Conservation (phyloP, 179 eudicot species). For the Carnegiea gigantea region DNA sequence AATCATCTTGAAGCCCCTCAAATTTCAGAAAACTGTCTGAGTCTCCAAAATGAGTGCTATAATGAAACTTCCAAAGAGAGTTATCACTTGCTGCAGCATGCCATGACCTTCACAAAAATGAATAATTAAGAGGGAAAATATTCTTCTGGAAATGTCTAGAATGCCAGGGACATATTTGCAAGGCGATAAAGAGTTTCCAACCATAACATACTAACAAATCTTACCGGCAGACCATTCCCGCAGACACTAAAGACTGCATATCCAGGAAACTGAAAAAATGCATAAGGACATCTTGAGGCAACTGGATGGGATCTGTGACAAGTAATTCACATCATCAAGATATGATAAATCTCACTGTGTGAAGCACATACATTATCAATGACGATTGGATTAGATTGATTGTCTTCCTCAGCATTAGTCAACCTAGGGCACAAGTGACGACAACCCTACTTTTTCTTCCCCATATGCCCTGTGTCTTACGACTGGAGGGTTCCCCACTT, state of each 20-base stretch:
- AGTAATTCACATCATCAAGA: neutral
- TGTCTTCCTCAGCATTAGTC: neutral
- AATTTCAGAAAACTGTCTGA: slow-evolving; percentile 16
- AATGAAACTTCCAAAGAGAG: slow-evolving; percentile 58
- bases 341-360: neutral
- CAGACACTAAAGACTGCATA: slow-evolving; percentile 60
- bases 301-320: slow-evolving; percentile 45
- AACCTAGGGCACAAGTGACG: too few species aligned
- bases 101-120: slow-evolving; percentile 63
- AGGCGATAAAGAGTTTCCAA: neutral
- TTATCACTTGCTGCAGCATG: slow-evolving; percentile 65
- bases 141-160: neutral
- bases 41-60: slow-evolving; percentile 45
- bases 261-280: slow-evolving; percentile 79
- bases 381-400: slow-evolving; percentile 11
- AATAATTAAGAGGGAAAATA: neutral
- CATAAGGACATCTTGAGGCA: slow-evolving; percentile 76
- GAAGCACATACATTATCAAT: neutral
- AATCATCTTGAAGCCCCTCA: slow-evolving; percentile 19
- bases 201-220: slow-evolving; percentile 8
- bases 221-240: slow-evolving; percentile 80
- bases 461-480: neutral
- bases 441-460: neutral
- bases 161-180: neutral
- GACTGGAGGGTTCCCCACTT: neutral